These are phyloP conservation scores for Angomonas deanei DNA, from an alignment of 208 protist genomes.

Conservation along the genomic window DNA sequence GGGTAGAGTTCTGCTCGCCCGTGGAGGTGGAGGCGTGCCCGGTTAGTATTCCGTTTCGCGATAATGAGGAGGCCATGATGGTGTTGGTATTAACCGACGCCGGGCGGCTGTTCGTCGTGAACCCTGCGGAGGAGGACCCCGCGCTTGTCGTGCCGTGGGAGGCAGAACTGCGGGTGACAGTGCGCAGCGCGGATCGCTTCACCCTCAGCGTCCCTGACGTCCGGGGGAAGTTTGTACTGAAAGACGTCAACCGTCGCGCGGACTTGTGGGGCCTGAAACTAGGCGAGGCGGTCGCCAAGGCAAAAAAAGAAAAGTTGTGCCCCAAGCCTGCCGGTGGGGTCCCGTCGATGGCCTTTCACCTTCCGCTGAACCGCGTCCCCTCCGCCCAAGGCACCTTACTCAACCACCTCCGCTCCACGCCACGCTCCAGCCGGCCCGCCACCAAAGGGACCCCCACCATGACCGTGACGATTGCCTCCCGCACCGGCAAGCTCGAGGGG, in stretches of 20 bases:
- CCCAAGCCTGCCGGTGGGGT: background rate
- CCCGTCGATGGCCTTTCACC: background rate
- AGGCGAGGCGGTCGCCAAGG: slow-evolving; percentile 9
- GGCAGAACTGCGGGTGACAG: slow-evolving; percentile 24
- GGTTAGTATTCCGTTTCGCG: background rate
- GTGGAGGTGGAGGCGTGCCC: slow-evolving; percentile 19
- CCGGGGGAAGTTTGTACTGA: slow-evolving; percentile 14
- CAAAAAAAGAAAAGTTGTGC: background rate
- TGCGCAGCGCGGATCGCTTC: slow-evolving; percentile 28
- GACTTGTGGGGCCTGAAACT: slow-evolving; percentile 49
- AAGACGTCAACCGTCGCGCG: slow-evolving; percentile 29
- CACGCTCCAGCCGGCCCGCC: slow-evolving; percentile 6
- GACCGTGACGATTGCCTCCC: background rate
- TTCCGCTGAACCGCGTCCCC: background rate
- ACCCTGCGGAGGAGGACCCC: slow-evolving; percentile 14
- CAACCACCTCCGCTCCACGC: slow-evolving; percentile 15
- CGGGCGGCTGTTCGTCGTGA: slow-evolving; percentile 59
- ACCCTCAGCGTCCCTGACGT: slow-evolving; percentile 7
- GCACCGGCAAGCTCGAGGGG: background rate
- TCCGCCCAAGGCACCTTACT: slow-evolving; percentile 8
- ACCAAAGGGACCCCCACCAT: background rate
- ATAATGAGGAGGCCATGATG: background rate
- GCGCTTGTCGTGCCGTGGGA: slow-evolving; percentile 33
- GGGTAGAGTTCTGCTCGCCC: slow-evolving; percentile 43
- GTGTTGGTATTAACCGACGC: slow-evolving; percentile 63